These are phyloP conservation scores for Bullera alba DNA, from an alignment of 768 basidiomycete species.

Conservation along the genomic window DNA sequence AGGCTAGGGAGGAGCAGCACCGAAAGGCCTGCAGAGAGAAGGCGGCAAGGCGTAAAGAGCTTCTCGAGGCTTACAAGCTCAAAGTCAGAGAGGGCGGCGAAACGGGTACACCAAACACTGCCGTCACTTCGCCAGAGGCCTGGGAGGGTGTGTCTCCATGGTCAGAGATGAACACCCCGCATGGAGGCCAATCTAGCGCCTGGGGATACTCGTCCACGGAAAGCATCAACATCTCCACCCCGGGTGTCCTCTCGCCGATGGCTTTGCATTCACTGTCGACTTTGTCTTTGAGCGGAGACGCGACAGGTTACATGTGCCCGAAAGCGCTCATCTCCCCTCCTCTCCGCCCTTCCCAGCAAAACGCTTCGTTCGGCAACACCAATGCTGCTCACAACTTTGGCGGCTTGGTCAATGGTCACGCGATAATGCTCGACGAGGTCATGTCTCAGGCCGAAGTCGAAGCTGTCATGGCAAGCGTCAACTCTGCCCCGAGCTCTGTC, in stretches of 20 bases:
- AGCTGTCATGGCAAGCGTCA: background rate
- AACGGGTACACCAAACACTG: background rate
- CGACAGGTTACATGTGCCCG: conserved; percentile 10
- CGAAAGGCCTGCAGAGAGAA: conserved; percentile 16
- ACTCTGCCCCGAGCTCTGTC: background rate
- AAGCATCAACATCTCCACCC: conserved; percentile 10
- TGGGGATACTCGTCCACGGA: conserved; percentile 20
- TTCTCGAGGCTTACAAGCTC: conserved; percentile 26
- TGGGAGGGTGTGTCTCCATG: background rate
- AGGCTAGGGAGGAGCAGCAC: conserved; percentile 25
- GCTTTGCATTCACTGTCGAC: conserved; percentile 18
- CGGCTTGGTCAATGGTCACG: too few species aligned
- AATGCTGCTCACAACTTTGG: background rate
- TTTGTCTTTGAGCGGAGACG: conserved; percentile 5
- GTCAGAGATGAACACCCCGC: background rate
- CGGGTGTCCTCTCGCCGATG: conserved; percentile 22
- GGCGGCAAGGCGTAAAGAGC: conserved; percentile 17
- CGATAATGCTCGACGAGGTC: conserved; percentile 8
- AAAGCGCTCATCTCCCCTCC: conserved; percentile 28
- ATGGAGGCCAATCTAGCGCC: background rate
- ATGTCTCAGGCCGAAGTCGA: background rate
- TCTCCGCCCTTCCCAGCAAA: background rate
- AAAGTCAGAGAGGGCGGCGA: conserved; percentile 1
- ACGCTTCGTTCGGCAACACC: too few species aligned
- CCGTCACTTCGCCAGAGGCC: background rate